Evolutionary conservation across 768 basidiomycete genomes (phyloP).

Genomic region (Lactarius indigo): DNA sequence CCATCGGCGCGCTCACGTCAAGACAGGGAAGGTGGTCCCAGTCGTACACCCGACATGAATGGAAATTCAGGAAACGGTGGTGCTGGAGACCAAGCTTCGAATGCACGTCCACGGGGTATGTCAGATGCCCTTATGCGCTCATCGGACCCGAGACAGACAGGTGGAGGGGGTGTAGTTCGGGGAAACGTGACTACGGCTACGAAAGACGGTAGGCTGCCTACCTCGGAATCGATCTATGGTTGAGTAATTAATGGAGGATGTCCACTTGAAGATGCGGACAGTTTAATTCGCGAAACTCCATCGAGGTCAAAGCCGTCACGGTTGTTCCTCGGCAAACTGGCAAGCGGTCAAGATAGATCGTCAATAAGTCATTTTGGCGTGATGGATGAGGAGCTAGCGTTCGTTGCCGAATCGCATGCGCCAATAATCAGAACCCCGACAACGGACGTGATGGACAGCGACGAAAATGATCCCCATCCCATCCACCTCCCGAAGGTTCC

Average conservation of each 20-base stretch:
- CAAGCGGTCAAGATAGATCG: constrained; percentile 5
- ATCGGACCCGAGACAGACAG: constrained; percentile 16
- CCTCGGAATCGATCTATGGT: constrained; percentile 21
- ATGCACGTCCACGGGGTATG: constrained; percentile 62
- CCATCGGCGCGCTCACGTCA: constrained; percentile 53
- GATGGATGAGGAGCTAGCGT: constrained; percentile 17
- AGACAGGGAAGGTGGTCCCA: constrained; percentile 39
- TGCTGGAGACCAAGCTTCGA: constrained; percentile 37
- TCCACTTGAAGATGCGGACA: constrained; percentile 15
- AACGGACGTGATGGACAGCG: background rate
- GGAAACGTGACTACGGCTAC: constrained; percentile 14
- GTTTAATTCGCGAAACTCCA: constrained; percentile 9
- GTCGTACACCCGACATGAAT: constrained; percentile 22
- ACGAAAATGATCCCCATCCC: background rate
- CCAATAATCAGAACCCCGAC: constrained; percentile 2
- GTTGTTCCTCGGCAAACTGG: constrained; percentile 10
- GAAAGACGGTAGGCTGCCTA: constrained; percentile 27
- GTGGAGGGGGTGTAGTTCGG: constrained; percentile 18
- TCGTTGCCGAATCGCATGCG: constrained; percentile 17
- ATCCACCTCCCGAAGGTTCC: background rate
- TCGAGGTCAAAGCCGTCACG: constrained; percentile 8
- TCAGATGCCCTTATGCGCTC: constrained; percentile 54
- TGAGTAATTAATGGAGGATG: constrained; percentile 22
- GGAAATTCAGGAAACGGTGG: constrained; percentile 35
- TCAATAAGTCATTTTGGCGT: constrained; percentile 2